A percentile compares a stretch with the other conserved stretches of the same genome.
Conservation (phyloP, 805 yeast species). For the Spencermartinsiella europaea region DNA sequence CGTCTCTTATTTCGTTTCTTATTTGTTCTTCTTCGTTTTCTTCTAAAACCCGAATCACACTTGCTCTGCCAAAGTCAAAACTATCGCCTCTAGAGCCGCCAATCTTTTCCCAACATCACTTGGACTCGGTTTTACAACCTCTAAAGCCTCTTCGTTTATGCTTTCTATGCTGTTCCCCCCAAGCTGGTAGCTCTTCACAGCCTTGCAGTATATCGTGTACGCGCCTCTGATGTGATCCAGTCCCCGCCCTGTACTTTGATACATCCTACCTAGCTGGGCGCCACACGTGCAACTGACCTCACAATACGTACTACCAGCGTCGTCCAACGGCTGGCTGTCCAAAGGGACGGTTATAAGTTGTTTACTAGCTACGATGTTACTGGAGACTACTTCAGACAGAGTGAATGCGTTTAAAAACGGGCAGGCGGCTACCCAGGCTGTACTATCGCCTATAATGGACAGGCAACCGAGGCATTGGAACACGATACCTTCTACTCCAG, state of each 20-base stretch:
- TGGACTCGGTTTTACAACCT: conserved; percentile 10
- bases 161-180: conserved; percentile 11
- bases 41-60: no score
- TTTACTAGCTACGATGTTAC: conserved; percentile 10
- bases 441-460: conserved; percentile 26
- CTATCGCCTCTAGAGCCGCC: conserved; percentile 16
- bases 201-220: conserved; percentile 21
- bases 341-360: conserved; percentile 9
- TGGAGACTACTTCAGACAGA: conserved; percentile 13
- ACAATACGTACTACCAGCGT: conserved; percentile 22
- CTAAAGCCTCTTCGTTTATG: conserved; percentile 3
- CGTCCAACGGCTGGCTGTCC: conserved; percentile 14
- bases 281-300: conserved; percentile 21
- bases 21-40: no score
- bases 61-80: conserved; percentile 10
- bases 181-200: conserved; percentile 22
- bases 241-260: conserved; percentile 24
- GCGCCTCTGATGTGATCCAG: conserved; percentile 24
- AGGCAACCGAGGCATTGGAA: conserved; percentile 25
- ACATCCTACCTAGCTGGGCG: conserved; percentile 21
- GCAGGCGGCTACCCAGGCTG: conserved; percentile 24
- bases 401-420: conserved; percentile 20
- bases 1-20: no score
- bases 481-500: conserved; percentile 13
- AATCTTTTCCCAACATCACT: conserved; percentile 14